Evolutionary conservation across 345 rosid genomes (phyloP).

Genomic region (Dipteronia dyeriana): DNA sequence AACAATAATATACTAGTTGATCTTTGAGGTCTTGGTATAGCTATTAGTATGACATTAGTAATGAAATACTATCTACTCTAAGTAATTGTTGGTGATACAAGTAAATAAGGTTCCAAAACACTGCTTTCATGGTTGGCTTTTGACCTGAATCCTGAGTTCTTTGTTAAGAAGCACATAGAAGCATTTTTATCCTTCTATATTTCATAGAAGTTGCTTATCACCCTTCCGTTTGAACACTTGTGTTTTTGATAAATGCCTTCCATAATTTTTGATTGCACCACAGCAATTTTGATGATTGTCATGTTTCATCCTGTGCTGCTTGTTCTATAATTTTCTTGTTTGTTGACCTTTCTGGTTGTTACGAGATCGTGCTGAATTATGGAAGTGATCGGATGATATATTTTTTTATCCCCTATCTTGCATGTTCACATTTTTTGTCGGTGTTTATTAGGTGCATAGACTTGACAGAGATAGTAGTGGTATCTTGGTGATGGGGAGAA

Average conservation of each 20-base stretch:
- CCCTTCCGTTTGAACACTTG: not conserved
- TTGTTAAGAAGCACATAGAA: not conserved
- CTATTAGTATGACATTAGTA: not conserved
- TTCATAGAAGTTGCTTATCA: not conserved
- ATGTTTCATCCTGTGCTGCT: not conserved
- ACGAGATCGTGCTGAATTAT: not conserved
- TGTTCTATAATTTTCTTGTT: conserved; percentile 4
- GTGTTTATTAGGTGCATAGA: conserved; percentile 73
- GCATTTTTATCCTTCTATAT: not conserved
- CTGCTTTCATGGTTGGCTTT: not conserved
- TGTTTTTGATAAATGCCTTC: not conserved
- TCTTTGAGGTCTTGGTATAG: not conserved
- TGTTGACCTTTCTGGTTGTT: not conserved
- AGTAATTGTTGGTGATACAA: not conserved
- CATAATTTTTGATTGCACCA: not conserved
- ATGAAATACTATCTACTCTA: not conserved
- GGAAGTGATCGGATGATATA: not conserved
- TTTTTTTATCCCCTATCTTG: not conserved
- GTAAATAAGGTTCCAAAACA: not conserved
- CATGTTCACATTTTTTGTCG: not conserved
- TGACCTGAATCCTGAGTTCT: not conserved
- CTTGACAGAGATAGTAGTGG: conserved; percentile 96
- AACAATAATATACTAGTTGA: not conserved
- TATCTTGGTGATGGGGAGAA: conserved; percentile 92
- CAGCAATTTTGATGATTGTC: not conserved